Conservation (phyloP, 805 yeast genomes). For the Sugiyamaella smithiae region DNA sequence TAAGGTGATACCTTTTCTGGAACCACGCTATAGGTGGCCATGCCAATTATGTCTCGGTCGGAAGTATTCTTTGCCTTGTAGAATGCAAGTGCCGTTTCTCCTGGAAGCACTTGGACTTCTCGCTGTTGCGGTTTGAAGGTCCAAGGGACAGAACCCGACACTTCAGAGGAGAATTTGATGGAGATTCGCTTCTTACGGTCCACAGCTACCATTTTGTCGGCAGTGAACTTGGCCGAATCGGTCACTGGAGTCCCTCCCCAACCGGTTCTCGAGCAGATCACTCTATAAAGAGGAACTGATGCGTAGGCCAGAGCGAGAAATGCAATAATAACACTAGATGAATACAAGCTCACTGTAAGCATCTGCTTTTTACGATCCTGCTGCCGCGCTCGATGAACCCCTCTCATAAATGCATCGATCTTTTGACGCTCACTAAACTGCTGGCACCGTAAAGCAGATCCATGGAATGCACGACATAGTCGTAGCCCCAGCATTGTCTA, state of each 20-base stretch:
- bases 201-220: constrained; percentile 84
- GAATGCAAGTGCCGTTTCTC: constrained; percentile 96
- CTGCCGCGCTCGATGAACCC: constrained; percentile 20
- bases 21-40: constrained; percentile 96
- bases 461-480: not conserved
- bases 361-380: constrained; percentile 11
- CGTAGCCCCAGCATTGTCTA: not conserved
- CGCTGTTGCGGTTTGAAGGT: constrained; percentile 90
- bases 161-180: constrained; percentile 88
- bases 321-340: constrained; percentile 49
- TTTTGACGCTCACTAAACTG: constrained; percentile 17
- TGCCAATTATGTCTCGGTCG: constrained; percentile 89
- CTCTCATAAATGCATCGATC: constrained; percentile 23
- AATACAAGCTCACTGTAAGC: constrained; percentile 18
- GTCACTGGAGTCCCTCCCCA: constrained; percentile 96
- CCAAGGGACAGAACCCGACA: constrained; percentile 91
- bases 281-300: constrained; percentile 89
- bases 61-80: constrained; percentile 87
- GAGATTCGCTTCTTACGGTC: constrained; percentile 77
- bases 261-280: constrained; percentile 91
- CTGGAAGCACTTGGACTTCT: constrained; percentile 90
- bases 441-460: not conserved
- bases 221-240: constrained; percentile 72
- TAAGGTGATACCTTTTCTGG: constrained; percentile 97
- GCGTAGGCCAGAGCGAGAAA: constrained; percentile 80